Conservation (phyloP, 1,284 basidiomycete species). For the Cutaneotrichosporon sp. region DNA sequence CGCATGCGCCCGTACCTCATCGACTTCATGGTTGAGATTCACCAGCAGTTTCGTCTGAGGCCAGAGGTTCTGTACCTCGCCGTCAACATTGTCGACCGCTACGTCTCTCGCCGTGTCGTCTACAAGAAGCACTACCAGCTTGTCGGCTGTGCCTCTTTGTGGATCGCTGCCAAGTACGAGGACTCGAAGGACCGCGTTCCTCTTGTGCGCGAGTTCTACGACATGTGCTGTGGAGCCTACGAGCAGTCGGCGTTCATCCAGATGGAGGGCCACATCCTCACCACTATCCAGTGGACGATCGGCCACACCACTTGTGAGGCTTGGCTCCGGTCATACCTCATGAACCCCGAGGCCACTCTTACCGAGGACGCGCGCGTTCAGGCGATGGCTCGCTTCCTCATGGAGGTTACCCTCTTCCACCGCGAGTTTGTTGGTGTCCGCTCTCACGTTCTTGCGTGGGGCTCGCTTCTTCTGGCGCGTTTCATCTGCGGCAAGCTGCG, state of each 20-base stretch:
- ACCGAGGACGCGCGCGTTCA: constrained; percentile 83
- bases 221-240: constrained; percentile 92
- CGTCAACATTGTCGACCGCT: constrained; percentile 98
- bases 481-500: constrained; percentile 74
- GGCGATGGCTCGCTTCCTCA: constrained; percentile 91
- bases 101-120: constrained; percentile 95
- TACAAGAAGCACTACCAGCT: constrained; percentile 99
- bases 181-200: constrained; percentile 98
- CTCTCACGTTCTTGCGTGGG: constrained; percentile 80
- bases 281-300: constrained; percentile 91
- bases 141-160: constrained; percentile 93
- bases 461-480: constrained; percentile 80
- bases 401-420: constrained; percentile 97
- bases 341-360: constrained; percentile 51
- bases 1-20: constrained; percentile 99
- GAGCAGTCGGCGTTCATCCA: constrained; percentile 94
- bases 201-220: constrained; percentile 83
- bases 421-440: constrained; percentile 84
- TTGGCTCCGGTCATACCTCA: constrained; percentile 67
- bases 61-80: constrained; percentile 98
- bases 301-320: constrained; percentile 98
- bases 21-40: constrained; percentile 97
- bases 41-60: constrained; percentile 91
- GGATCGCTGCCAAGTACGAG: constrained; percentile 99
- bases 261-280: constrained; percentile 92